phyloP scores from a whole-genome alignment of 2,329 filamentous ascomycete genomes.

The Hirsutella rhossiliensis region DNA sequence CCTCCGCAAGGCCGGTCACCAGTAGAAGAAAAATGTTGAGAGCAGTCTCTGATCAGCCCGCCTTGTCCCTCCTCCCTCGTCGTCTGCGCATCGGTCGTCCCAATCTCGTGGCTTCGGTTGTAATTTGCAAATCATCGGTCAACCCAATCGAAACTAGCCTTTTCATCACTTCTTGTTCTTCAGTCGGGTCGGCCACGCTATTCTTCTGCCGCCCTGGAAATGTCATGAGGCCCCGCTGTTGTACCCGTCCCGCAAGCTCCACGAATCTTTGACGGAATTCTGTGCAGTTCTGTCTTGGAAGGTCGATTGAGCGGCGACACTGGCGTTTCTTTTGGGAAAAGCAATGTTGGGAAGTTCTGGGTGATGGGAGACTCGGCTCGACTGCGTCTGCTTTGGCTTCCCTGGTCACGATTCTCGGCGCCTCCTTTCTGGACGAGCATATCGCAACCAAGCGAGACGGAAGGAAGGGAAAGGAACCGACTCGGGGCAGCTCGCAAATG shows the following conservation, averaged over 20 bases:
- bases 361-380: not conserved
- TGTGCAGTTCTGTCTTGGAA: not conserved
- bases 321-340: not conserved
- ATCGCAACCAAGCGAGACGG: not conserved
- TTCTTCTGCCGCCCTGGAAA: slow-evolving; percentile 7
- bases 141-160: slow-evolving; percentile 45
- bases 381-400: not conserved
- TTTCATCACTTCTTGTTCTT: slow-evolving; percentile 23
- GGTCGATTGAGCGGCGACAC: not conserved
- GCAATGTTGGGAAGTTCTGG: not conserved
- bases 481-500: slow-evolving; percentile 1
- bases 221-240: slow-evolving; percentile 14
- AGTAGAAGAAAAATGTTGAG: slow-evolving; percentile 33
- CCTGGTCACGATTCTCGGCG: not conserved
- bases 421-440: not conserved
- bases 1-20: slow-evolving; percentile 62
- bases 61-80: slow-evolving; percentile 22
- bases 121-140: slow-evolving; percentile 43
- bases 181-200: slow-evolving; percentile 11
- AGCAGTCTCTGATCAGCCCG: slow-evolving; percentile 21
- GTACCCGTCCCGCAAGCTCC: not conserved
- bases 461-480: not conserved
- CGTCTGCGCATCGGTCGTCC: slow-evolving; percentile 25
- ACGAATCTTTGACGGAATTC: not conserved
- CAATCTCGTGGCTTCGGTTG: slow-evolving; percentile 40